These are phyloP conservation scores for Thelonectria discophora DNA, from an alignment of 2,329 filamentous ascomycete species.

Conservation along the genomic window DNA sequence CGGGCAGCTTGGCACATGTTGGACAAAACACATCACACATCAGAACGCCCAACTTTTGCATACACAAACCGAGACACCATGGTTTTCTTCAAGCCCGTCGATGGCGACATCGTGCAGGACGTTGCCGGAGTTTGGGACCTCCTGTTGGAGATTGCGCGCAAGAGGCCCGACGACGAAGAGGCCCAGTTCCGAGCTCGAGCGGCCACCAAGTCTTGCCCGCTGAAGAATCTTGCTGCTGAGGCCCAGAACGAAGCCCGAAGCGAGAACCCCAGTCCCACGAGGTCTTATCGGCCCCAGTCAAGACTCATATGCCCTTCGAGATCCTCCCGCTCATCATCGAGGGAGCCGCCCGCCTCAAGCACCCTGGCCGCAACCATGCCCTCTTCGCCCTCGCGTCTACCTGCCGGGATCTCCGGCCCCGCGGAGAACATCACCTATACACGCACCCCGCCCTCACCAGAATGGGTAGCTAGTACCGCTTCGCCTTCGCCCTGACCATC, in stretches of 20 bases:
- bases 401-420: neutral
- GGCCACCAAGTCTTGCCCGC: neutral
- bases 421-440: constrained; percentile 21
- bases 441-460: constrained; percentile 4
- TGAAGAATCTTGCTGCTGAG: too few species aligned
- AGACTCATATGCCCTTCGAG: neutral
- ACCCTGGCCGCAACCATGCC: neutral
- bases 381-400: constrained; percentile 21
- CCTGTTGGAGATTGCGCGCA: neutral
- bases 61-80: too few species aligned
- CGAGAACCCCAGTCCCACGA: too few species aligned
- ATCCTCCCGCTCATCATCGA: constrained; percentile 18
- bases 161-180: neutral
- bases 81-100: too few species aligned
- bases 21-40: too few species aligned
- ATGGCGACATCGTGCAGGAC: too few species aligned
- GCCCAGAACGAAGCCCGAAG: too few species aligned
- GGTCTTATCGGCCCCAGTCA: neutral
- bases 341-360: neutral
- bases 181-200: neutral
- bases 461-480: constrained; percentile 1
- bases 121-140: neutral
- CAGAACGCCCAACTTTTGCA: too few species aligned
- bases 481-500: constrained; percentile 15
- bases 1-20: too few species aligned